phyloP scores from a whole-genome alignment of 257 asterid genomes.

The Fraxinus cuspidata region DNA sequence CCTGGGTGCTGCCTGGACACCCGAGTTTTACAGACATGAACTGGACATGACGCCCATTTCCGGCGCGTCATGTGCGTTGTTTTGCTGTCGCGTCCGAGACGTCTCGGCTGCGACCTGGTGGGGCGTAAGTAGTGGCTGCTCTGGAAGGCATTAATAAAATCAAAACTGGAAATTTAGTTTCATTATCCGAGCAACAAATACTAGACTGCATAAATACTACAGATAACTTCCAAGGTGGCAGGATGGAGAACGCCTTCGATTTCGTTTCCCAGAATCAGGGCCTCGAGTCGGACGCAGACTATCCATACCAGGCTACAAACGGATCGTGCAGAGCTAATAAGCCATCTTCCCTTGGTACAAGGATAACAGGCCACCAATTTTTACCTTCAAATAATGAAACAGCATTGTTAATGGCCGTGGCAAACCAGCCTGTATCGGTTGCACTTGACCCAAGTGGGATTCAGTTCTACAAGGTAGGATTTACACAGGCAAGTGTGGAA shows the following conservation, averaged over 20 bases:
- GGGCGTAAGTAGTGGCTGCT: constrained; percentile 23
- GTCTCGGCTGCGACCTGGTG: too few species aligned
- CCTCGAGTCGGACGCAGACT: constrained; percentile 30
- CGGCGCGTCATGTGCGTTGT: too few species aligned
- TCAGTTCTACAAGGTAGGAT: constrained; percentile 30
- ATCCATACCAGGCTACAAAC: constrained; percentile 26
- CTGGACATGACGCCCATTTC: too few species aligned
- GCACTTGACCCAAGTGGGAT: constrained; percentile 3
- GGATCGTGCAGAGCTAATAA: constrained; percentile 15
- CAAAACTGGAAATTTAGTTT: neutral
- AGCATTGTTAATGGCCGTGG: constrained; percentile 30
- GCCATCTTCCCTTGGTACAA: constrained; percentile 19
- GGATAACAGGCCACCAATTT: constrained; percentile 19
- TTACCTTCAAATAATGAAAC: constrained; percentile 18
- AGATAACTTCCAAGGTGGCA: constrained; percentile 32
- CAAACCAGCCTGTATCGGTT: constrained; percentile 31
- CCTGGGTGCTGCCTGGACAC: too few species aligned
- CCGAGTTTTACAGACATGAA: too few species aligned
- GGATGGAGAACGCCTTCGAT: constrained; percentile 24
- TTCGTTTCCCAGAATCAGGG: constrained; percentile 19
- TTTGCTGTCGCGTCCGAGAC: too few species aligned
- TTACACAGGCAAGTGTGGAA: constrained; percentile 27
- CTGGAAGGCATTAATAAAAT: constrained; percentile 28
- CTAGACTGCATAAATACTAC: constrained; percentile 28
- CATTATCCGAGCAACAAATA: constrained; percentile 38